A percentile compares a stretch with the other conserved stretches of the same genome.
Conservation (phyloP, 768 basidiomycete species). For the Calocybe cyanea region DNA sequence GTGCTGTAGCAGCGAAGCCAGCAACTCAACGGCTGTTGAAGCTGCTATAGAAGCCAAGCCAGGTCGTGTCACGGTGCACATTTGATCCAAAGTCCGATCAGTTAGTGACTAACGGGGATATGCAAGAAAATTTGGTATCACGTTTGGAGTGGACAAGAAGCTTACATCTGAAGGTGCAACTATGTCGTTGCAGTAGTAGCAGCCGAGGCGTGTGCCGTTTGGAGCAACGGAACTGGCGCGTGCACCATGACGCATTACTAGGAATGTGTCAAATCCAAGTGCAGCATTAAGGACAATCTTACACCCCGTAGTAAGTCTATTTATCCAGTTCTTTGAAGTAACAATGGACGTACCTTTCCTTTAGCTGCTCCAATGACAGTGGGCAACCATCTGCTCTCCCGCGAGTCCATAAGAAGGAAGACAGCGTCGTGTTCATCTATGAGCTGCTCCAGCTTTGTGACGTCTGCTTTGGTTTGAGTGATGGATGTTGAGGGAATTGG, state of each 20-base stretch:
- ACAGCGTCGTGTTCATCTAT: slow-evolving; percentile 86
- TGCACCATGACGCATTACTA: slow-evolving; percentile 95
- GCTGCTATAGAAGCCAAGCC: slow-evolving; percentile 92
- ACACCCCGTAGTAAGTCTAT: neutral
- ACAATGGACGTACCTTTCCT: slow-evolving; percentile 57
- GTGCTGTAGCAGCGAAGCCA: slow-evolving; percentile 87
- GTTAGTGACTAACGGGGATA: slow-evolving; percentile 45
- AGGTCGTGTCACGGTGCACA: slow-evolving; percentile 98
- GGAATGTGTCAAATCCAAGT: slow-evolving; percentile 91
- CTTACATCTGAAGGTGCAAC: slow-evolving; percentile 91
- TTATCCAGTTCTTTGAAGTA: neutral
- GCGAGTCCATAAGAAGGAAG: slow-evolving; percentile 96
- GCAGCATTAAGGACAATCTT: slow-evolving; percentile 94
- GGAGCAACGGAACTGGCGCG: slow-evolving; percentile 35
- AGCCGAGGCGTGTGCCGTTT: slow-evolving; percentile 58
- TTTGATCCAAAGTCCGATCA: slow-evolving; percentile 94
- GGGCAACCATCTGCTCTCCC: slow-evolving; percentile 95
- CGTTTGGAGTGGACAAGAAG: neutral
- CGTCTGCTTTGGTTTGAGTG: slow-evolving; percentile 60
- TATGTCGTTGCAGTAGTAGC: slow-evolving; percentile 98
- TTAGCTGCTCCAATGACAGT: slow-evolving; percentile 83
- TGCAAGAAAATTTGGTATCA: too few relatives aligned
- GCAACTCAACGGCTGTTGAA: slow-evolving; percentile 88
- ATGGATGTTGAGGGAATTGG: slow-evolving; percentile 59
- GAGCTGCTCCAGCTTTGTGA: slow-evolving; percentile 68